Evolutionary conservation across 1,284 basidiomycete species (phyloP), one percentile per base, ranked within the genome.

Genomic region (Kalmanozyma brasiliensis): DNA sequence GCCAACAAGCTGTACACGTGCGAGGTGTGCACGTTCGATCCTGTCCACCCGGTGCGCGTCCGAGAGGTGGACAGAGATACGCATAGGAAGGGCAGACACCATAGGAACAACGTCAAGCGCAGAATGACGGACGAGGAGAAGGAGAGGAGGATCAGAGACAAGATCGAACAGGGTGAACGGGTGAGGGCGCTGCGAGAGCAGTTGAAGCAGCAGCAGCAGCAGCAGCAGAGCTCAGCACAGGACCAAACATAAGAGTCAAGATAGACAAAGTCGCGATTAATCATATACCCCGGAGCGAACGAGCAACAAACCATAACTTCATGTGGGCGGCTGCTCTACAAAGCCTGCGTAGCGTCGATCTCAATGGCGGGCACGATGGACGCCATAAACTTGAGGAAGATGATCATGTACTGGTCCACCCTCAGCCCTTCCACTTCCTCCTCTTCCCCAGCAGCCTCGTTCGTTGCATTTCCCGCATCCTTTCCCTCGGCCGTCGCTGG

Each of bases 1-100:
- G 64, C 67, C 33, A 69, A 74, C 64, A 38, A 40, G 30, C 22
- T 59, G 17, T 53, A 51, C 6, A 82, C 87, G 1, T 97, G 94
- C 80, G 79, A 86, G 1, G 77, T 86, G 1, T 97, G 94, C 78
- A 93, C 92, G 0, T 71, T 78, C 5, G 85, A 92, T 58, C 77
- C 85, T 0, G 80, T 84, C 2, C 83, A 86, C 23, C 93, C 94
- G 0, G 85, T 91, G 52, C 89, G 93, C 86, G 85, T 96, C 13
- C 88, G 90, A 49, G 86, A 88, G 78, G 87, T 87, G 3, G 81
- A 83, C 13, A 86, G 89, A 62, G 91, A 90, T 88, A 85, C 86
- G 0, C 22, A 87, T 20, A 42, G 36, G 7, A 49, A 55, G 29
- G 49, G 45, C 1, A 23, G 55, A 19, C 36, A 47, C n/a, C 69